These are phyloP conservation scores for Grosmannia serpens DNA, from an alignment of 2,329 filamentous ascomycete species.

Conservation along the genomic window DNA sequence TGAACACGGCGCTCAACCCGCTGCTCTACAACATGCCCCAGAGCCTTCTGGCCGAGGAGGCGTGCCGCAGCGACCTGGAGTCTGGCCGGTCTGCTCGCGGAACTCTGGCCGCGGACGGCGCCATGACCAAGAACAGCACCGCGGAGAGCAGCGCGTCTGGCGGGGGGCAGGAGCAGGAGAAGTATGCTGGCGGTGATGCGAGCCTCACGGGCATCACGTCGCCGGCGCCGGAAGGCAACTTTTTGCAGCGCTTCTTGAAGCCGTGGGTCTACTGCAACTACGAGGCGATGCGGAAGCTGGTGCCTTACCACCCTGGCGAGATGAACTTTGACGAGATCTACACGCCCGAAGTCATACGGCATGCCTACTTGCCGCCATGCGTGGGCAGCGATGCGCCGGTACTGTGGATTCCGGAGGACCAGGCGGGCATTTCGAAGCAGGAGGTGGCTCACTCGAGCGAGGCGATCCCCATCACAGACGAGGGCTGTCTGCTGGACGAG, in stretches of 20 bases:
- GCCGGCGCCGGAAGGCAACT: conserved; percentile 31
- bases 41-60: conserved; percentile 44
- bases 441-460: conserved; percentile 62
- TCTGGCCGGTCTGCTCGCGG: conserved; percentile 4
- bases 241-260: conserved; percentile 59
- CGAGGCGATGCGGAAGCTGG: conserved; percentile 53
- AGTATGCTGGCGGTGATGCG: conserved; percentile 14
- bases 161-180: conserved; percentile 4
- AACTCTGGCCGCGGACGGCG: conserved; percentile 8
- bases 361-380: conserved; percentile 66
- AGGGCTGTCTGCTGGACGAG: conserved; percentile 58
- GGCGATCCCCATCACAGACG: conserved; percentile 70
- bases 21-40: conserved; percentile 70
- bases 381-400: conserved; percentile 51
- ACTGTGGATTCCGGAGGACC: conserved; percentile 77
- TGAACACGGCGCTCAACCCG: conserved; percentile 64
- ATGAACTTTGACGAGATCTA: conserved; percentile 44
- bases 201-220: conserved; percentile 11
- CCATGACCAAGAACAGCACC: conserved; percentile 14
- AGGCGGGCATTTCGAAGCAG: conserved; percentile 61
- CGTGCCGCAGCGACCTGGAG: conserved; percentile 18
- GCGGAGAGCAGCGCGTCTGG: conserved; percentile 12
- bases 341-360: conserved; percentile 44
- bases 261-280: conserved; percentile 71
- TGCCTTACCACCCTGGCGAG: conserved; percentile 42